These are phyloP conservation scores for Cladochytrium replicatum DNA, from an alignment of 192 early-diverging fungal genomes.

Conservation along the genomic window DNA sequence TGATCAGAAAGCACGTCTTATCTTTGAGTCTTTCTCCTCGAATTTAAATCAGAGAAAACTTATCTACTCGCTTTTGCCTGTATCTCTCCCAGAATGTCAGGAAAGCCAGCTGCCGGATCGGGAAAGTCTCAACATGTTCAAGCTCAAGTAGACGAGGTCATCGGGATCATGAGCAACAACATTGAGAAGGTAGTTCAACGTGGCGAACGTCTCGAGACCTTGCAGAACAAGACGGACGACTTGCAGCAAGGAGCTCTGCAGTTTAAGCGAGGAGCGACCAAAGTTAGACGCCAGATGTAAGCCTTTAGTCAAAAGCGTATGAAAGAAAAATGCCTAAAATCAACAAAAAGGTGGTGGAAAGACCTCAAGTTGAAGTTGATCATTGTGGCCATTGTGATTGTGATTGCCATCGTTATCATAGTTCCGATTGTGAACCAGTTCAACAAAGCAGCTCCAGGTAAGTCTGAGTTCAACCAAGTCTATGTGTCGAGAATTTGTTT, in stretches of 20 bases:
- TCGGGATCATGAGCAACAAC: conserved; percentile 71
- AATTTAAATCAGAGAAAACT: too few relatives aligned
- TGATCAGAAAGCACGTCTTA: too few relatives aligned
- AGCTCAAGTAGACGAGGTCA: conserved; percentile 67
- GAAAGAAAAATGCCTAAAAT: neutral
- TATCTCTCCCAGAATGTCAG: too few relatives aligned
- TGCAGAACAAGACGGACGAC: conserved; percentile 57
- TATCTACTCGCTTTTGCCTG: too few relatives aligned
- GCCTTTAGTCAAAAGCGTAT: neutral
- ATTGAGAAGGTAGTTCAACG: conserved; percentile 63
- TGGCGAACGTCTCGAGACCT: conserved; percentile 56
- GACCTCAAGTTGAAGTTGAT: conserved; percentile 78
- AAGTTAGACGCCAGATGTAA: conserved; percentile 59
- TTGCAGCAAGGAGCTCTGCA: conserved; percentile 40
- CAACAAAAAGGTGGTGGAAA: conserved; percentile 52
- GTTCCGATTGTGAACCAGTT: too few relatives aligned
- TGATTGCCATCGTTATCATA: conserved; percentile 22
- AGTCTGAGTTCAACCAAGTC: too few relatives aligned
- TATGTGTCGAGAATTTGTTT: too few relatives aligned
- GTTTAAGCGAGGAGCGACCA: conserved; percentile 55
- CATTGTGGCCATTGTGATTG: conserved; percentile 51
- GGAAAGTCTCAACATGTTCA: conserved; percentile 31
- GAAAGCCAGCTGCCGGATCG: too few relatives aligned
- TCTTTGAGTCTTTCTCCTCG: too few relatives aligned
- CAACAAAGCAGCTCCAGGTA: too few relatives aligned